A percentile compares a stretch with the other conserved stretches of the same genome.
These are phyloP conservation scores for Mucor mucedo DNA, from an alignment of 371 early-diverging fungal species.

Conservation along the genomic window DNA sequence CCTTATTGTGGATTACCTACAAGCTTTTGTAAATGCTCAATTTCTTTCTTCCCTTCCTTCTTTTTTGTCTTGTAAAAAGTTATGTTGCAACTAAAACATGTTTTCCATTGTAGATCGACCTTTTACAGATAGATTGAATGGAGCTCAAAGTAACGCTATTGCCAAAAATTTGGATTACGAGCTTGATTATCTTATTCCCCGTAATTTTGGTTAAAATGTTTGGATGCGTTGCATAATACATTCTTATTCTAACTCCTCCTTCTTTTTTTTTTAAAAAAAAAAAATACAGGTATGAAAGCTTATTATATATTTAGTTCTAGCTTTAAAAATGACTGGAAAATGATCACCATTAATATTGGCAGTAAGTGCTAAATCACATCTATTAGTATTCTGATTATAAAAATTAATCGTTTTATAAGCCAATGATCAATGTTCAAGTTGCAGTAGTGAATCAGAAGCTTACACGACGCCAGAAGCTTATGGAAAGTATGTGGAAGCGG, in stretches of 20 bases:
- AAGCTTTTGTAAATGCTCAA: constrained; percentile 13
- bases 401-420: neutral
- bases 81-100: too few species aligned
- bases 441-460: constrained; percentile 2
- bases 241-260: too few species aligned
- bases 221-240: too few species aligned
- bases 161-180: constrained; percentile 33
- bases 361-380: constrained; percentile 12
- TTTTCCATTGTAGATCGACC: constrained; percentile 27
- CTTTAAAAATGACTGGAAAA: constrained; percentile 32
- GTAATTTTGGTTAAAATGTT: constrained; percentile 8
- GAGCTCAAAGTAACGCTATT: constrained; percentile 38
- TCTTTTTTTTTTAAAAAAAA: too few species aligned
- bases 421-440: constrained; percentile 35
- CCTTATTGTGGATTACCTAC: neutral
- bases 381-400: too few species aligned
- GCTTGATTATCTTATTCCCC: constrained; percentile 39
- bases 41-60: neutral
- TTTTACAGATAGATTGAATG: constrained; percentile 34
- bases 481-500: constrained; percentile 32
- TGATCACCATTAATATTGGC: constrained; percentile 37
- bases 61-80: neutral
- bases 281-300: constrained; percentile 18
- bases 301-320: constrained; percentile 2
- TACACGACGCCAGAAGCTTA: constrained; percentile 18